Evolutionary conservation across 1,139 yeast genomes (phyloP).

Genomic region (Lodderomyces pseudojiufengensis): DNA sequence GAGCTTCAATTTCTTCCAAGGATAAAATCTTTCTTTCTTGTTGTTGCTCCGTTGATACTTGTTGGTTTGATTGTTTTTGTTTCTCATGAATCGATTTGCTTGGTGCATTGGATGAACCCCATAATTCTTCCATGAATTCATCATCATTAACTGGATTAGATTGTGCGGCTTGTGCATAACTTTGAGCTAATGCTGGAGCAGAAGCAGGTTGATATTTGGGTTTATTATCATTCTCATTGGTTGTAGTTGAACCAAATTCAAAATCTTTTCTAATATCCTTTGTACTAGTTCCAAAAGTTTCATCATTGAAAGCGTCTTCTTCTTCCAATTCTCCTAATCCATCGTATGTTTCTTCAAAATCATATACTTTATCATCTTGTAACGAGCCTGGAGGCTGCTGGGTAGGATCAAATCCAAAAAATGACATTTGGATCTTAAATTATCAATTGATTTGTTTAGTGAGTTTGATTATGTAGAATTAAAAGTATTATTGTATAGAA

Average conservation of each 20-base stretch:
- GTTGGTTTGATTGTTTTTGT: slow-evolving; percentile 13
- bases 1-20: slow-evolving; percentile 75
- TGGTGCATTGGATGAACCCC: slow-evolving; percentile 43
- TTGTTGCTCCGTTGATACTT: slow-evolving; percentile 6
- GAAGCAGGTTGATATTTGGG: slow-evolving; percentile 13
- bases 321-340: slow-evolving; percentile 73
- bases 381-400: slow-evolving; percentile 31
- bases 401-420: slow-evolving; percentile 53
- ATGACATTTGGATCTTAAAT: slow-evolving; percentile 39
- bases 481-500: too few relatives aligned
- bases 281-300: slow-evolving; percentile 71
- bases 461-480: too few relatives aligned
- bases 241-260: slow-evolving; percentile 53
- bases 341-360: slow-evolving; percentile 82
- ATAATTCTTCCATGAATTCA: slow-evolving; percentile 48
- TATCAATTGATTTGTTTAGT: slow-evolving; percentile 1
- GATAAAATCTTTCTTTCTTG: slow-evolving; percentile 48
- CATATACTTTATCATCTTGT: slow-evolving; percentile 39
- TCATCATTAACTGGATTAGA: slow-evolving; percentile 38
- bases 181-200: slow-evolving; percentile 20
- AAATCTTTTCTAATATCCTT: slow-evolving; percentile 65
- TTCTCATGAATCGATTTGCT: slow-evolving; percentile 9
- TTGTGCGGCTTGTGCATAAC: slow-evolving; percentile 59
- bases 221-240: slow-evolving; percentile 10
- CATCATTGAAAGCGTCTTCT: slow-evolving; percentile 81